Evolutionary conservation across 2,329 filamentous ascomycete species (phyloP).

Genomic region (Fusarium napiforme): DNA sequence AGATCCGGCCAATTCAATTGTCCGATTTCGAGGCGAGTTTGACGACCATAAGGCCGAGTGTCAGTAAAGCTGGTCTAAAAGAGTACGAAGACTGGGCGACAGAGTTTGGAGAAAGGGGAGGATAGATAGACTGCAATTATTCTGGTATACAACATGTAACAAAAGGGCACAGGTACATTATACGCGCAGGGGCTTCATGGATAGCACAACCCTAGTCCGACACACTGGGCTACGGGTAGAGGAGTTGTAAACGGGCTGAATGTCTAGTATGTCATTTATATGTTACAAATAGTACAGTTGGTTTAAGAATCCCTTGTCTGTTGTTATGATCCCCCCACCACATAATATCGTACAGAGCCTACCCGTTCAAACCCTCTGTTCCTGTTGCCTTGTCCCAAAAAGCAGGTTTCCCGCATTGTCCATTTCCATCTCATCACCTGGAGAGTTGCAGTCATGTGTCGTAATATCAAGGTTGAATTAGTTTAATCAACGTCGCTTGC

Average conservation of each 20-base stretch:
- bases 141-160: conserved; percentile 26
- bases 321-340: conserved; percentile 13
- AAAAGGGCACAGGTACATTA: conserved; percentile 11
- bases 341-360: conserved; percentile 38
- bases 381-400: not conserved
- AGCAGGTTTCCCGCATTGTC: not conserved
- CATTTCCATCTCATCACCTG: not conserved
- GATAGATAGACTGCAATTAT: conserved; percentile 66
- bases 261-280: conserved; percentile 35
- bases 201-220: not conserved
- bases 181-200: conserved; percentile 9
- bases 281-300: conserved; percentile 41
- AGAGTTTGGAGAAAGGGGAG: conserved; percentile 92
- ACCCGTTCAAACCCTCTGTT: not conserved
- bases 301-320: conserved; percentile 21
- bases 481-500: conserved; percentile 26
- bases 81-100: conserved; percentile 94
- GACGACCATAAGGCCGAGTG: conserved; percentile 86
- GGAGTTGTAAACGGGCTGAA: conserved; percentile 19
- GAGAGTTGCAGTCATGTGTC: not conserved
- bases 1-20: conserved; percentile 88
- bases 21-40: conserved; percentile 87
- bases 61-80: conserved; percentile 84
- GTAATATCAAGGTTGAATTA: conserved; percentile 1
- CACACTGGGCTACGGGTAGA: conserved; percentile 4